Conservation (phyloP, 208 protist species). For the Polymyxa betae region DNA sequence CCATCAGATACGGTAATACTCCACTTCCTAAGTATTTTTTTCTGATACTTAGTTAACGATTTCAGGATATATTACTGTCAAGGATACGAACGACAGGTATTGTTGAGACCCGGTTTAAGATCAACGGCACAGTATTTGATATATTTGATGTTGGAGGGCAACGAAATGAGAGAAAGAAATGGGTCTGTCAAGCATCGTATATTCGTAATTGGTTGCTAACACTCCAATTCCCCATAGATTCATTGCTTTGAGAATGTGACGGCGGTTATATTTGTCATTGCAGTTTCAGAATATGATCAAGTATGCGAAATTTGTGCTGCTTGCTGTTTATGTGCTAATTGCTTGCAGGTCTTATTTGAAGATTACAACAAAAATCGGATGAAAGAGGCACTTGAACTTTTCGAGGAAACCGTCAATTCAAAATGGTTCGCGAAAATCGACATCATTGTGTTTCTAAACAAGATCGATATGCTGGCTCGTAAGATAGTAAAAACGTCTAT, state of each 20-base stretch:
- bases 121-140: conserved; percentile 52
- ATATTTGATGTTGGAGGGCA: conserved; percentile 84
- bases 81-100: conserved; percentile 83
- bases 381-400: conserved; percentile 76
- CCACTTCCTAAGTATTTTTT: neutral
- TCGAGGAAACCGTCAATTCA: conserved; percentile 71
- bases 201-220: neutral
- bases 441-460: conserved; percentile 57
- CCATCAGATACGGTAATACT: conserved; percentile 66
- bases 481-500: conserved; percentile 42
- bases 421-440: conserved; percentile 52
- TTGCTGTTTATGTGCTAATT: neutral
- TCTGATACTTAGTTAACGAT: neutral
- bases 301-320: conserved; percentile 58
- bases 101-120: conserved; percentile 76
- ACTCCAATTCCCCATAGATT: neutral
- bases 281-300: conserved; percentile 76
- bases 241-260: conserved; percentile 81
- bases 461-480: conserved; percentile 3
- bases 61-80: conserved; percentile 77
- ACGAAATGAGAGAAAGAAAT: conserved; percentile 82
- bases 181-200: conserved; percentile 69
- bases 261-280: conserved; percentile 75
- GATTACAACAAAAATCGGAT: conserved; percentile 76
- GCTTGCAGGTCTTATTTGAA: conserved; percentile 72